phyloP scores from a whole-genome alignment of 148 eudicot genomes.

The Cornus suecica region DNA sequence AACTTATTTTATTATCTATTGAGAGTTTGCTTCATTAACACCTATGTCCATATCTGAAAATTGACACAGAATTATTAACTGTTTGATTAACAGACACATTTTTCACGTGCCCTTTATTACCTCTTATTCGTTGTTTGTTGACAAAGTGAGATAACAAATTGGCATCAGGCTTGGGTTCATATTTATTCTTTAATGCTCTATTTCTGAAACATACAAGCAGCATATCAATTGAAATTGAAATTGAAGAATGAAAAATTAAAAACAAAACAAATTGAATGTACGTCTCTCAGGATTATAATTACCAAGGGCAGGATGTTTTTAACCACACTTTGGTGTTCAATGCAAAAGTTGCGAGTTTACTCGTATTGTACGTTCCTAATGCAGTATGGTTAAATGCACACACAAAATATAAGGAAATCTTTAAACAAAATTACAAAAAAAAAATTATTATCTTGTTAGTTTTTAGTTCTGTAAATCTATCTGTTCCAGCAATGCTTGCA shows the following conservation, averaged over 20 bases:
- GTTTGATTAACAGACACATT: neutral
- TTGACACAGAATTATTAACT: neutral
- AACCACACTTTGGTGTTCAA: neutral
- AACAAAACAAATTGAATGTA: neutral
- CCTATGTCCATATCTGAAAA: neutral
- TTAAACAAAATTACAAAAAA: too few species aligned
- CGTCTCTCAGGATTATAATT: neutral
- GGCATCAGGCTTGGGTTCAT: neutral
- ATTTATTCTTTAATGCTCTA: too few species aligned
- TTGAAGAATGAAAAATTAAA: too few species aligned
- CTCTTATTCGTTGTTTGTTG: neutral
- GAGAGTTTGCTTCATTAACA: too few species aligned
- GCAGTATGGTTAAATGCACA: too few species aligned
- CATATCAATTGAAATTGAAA: neutral
- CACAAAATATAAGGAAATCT: too few species aligned
- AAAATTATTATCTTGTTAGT: neutral
- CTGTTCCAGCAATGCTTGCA: neutral
- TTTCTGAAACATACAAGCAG: neutral
- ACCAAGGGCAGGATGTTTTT: neutral
- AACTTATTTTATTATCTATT: too few species aligned
- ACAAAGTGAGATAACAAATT: neutral
- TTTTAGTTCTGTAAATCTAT: neutral
- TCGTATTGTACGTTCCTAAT: too few species aligned
- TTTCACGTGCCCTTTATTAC: neutral
- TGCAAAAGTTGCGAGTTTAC: neutral